Percentiles rank a stretch among this genome's conserved stretches.
phyloP scores from a whole-genome alignment of 108 stramenopile genomes.

The Cyclostephanos invisitatus region DNA sequence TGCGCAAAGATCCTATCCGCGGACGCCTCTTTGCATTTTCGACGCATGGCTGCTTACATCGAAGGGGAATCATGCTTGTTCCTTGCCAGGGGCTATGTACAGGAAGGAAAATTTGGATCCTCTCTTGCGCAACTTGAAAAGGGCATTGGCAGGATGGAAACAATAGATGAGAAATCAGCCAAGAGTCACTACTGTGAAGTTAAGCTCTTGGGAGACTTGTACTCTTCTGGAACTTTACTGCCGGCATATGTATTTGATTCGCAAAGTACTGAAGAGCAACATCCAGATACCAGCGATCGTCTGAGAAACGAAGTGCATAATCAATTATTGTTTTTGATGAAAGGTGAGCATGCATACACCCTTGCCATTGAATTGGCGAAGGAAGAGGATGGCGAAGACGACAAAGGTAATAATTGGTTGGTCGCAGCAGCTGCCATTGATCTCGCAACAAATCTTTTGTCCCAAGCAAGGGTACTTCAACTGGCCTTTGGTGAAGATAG shows the following conservation, averaged over 20 bases:
- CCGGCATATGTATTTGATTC: slow-evolving; percentile 56
- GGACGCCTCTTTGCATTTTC: slow-evolving; percentile 11
- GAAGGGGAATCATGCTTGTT: slow-evolving; percentile 53
- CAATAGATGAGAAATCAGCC: background rate
- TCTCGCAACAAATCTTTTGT: slow-evolving; percentile 60
- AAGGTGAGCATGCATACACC: slow-evolving; percentile 56
- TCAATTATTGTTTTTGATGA: slow-evolving; percentile 50
- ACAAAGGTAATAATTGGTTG: slow-evolving; percentile 35
- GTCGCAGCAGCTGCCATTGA: slow-evolving; percentile 54
- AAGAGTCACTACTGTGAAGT: slow-evolving; percentile 40
- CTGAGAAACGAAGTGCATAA: slow-evolving; percentile 6
- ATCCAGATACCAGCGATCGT: slow-evolving; percentile 12
- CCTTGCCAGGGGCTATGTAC: slow-evolving; percentile 52
- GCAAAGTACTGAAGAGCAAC: background rate
- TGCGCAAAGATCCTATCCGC: slow-evolving; percentile 46
- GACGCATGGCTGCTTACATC: slow-evolving; percentile 54
- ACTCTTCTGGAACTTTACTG: slow-evolving; percentile 61
- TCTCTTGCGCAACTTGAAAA: slow-evolving; percentile 45
- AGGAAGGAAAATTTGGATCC: slow-evolving; percentile 68
- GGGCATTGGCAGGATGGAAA: slow-evolving; percentile 35
- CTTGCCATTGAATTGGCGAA: slow-evolving; percentile 25
- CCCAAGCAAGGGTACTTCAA: slow-evolving; percentile 57
- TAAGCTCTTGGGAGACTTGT: slow-evolving; percentile 78
- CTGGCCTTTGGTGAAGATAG: slow-evolving; percentile 30
- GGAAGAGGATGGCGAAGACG: slow-evolving; percentile 15